Evolutionary conservation across 2,329 filamentous ascomycete species (phyloP), one percentile per base, ranked within the genome.

Genomic region (Blastomyces parvus): DNA sequence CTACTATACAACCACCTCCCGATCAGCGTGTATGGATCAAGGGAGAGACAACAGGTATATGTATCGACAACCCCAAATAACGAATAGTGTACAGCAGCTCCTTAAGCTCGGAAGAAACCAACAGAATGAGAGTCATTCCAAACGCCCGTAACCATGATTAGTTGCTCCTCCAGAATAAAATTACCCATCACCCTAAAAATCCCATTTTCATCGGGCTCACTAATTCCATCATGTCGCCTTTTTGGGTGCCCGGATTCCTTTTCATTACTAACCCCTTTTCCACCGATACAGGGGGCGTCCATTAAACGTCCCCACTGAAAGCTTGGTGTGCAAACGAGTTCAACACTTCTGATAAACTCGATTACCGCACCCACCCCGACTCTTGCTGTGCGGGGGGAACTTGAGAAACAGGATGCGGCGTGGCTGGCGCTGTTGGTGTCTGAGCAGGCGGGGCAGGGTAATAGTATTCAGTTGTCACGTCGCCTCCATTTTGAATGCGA

Each of bases 401-500:
- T 52, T 52, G 48, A 0, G 48, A 27, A 6, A 11, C 11, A 14
- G 46, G 11, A 50, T 50, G 27, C 2, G 52, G 30, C 17, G 33
- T 36, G 19, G 17, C 30, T 56, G 52, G 52, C 9, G 36, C 36
- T 9, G 17, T 30, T 36, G 53, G 53, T 3, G 58, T 59, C 27
- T 59, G 58, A 48, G 59, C 40, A 38, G 46, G 61, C 44, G 63
- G 59, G 27, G 63, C 38, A 25, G 59, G 52, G 57, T 63, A 60
- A 44, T 50, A 40, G 48, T 74, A 74, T n/a, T 66, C 66, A 42
- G 64, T 63, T 9, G 61, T 60, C 14, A 63, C 58, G 30, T 69
- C 71, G 30, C 73, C 74, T 13, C 76, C 75, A n/a, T 70, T 71
- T 60, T 77, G 74, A 56, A 78, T 75, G 19, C 73, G 71, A 6